Percentiles rank a stretch among this genome's conserved stretches.
Conservation (phyloP, 371 early-diverging fungal species). For the Rhizopus arrhizus region DNA sequence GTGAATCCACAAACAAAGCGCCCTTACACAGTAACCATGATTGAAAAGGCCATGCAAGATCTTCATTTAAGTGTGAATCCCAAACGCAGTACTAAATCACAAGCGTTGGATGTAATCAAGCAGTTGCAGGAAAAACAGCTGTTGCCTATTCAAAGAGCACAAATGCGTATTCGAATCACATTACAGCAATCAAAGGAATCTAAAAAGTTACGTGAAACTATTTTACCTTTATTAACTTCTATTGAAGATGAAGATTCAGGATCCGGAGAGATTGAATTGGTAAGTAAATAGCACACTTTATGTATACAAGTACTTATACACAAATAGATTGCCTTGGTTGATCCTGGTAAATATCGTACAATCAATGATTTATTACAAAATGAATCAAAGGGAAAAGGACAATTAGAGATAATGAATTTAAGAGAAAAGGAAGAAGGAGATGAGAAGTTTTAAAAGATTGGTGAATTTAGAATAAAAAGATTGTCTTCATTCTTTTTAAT, state of each 20-base stretch:
- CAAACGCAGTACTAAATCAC: slow-evolving; percentile 82
- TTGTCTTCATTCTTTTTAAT: slow-evolving; percentile 71
- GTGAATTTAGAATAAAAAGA: slow-evolving; percentile 71
- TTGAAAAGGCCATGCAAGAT: slow-evolving; percentile 95
- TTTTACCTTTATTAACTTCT: slow-evolving; percentile 68
- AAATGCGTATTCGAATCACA: slow-evolving; percentile 85
- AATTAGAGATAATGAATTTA: slow-evolving; percentile 83
- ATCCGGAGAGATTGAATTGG: slow-evolving; percentile 78
- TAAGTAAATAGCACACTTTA: slow-evolving; percentile 28
- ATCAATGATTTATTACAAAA: slow-evolving; percentile 79
- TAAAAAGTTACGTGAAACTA: slow-evolving; percentile 82
- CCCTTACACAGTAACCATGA: slow-evolving; percentile 95
- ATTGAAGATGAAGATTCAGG: slow-evolving; percentile 89
- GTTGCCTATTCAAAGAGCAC: slow-evolving; percentile 91
- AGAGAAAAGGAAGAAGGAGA: slow-evolving; percentile 85
- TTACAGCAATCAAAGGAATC: slow-evolving; percentile 80
- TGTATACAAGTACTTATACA: not conserved
- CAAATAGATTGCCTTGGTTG: slow-evolving; percentile 76
- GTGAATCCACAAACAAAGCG: slow-evolving; percentile 94
- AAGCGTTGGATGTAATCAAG: slow-evolving; percentile 90
- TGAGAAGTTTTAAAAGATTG: slow-evolving; percentile 60
- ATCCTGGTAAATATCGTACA: slow-evolving; percentile 90
- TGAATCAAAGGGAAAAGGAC: slow-evolving; percentile 87
- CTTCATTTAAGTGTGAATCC: slow-evolving; percentile 89
- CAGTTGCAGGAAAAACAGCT: slow-evolving; percentile 84